These are phyloP conservation scores for Elymus sibiricus DNA, from an alignment of 176 grass and related monocot species.

Conservation along the genomic window DNA sequence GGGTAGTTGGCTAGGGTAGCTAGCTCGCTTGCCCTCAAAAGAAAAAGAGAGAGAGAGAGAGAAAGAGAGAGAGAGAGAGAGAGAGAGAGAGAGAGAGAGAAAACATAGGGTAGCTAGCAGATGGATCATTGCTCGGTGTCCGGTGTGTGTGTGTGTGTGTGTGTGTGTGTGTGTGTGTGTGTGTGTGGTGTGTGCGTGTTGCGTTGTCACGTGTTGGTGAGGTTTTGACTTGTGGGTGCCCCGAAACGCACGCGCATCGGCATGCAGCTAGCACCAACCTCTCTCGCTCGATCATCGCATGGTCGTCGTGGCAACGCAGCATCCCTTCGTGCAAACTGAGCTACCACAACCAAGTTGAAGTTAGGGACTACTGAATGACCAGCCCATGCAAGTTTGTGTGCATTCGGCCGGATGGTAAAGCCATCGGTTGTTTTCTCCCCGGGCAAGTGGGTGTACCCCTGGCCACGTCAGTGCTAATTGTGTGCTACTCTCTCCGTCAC, in stretches of 20 bases:
- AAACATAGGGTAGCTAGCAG: not conserved
- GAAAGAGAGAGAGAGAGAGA: no score
- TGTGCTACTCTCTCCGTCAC: no score
- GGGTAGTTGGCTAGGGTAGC: not conserved
- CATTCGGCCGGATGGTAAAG: no score
- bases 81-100: no score
- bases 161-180: not conserved
- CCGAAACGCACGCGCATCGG: not conserved
- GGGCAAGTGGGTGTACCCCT: no score
- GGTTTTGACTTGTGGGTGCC: slow-evolving; percentile 14
- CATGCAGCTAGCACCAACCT: slow-evolving; percentile 2
- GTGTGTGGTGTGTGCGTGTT: not conserved
- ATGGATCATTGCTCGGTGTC: not conserved
- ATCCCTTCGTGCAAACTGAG: not conserved
- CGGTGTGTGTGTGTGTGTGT: not conserved
- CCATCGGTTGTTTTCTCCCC: no score
- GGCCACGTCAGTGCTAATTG: no score
- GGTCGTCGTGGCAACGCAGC: not conserved
- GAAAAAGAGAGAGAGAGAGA: no score
- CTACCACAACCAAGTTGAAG: not conserved
- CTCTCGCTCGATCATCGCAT: not conserved
- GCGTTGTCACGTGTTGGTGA: not conserved
- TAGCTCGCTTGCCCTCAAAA: not conserved
- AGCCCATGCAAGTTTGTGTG: no score
- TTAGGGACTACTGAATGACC: no score